These are phyloP conservation scores for Nissolia schottii DNA, from an alignment of 306 rosid genomes.

Conservation along the genomic window DNA sequence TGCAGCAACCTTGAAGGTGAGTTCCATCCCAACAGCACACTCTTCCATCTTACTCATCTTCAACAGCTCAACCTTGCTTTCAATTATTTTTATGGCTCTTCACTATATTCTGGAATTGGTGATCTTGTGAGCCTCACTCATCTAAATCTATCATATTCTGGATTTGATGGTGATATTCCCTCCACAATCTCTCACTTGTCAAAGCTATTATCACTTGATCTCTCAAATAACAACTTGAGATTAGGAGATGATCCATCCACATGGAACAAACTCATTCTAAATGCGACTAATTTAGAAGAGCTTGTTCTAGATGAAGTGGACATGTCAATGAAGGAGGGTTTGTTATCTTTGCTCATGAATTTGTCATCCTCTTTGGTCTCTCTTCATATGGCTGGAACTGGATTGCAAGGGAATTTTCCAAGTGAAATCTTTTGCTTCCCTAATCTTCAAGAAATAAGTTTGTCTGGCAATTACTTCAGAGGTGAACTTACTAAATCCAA, in stretches of 20 bases:
- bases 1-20: neutral
- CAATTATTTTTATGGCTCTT: slow-evolving; percentile 5
- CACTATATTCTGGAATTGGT: neutral
- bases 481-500: slow-evolving; percentile 24
- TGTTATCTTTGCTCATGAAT: slow-evolving; percentile 6
- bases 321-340: neutral
- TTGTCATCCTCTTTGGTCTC: slow-evolving; percentile 24
- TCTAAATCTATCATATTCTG: neutral
- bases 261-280: slow-evolving; percentile 19
- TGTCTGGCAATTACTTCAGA: fast-evolving
- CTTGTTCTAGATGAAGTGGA: neutral
- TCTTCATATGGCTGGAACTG: neutral
- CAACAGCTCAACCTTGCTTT: slow-evolving; percentile 16
- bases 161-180: neutral
- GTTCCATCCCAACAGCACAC: neutral
- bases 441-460: neutral
- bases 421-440: neutral
- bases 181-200: slow-evolving; percentile 28
- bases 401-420: neutral
- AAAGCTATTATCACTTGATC: slow-evolving; percentile 28
- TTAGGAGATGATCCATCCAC: neutral
- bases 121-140: neutral
- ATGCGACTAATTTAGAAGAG: slow-evolving; percentile 9
- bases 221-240: neutral
- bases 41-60: slow-evolving; percentile 5